Evolutionary conservation across 768 basidiomycete species (phyloP), one percentile per base, ranked within the genome.

Genomic region (Boletus pseudopeckii): DNA sequence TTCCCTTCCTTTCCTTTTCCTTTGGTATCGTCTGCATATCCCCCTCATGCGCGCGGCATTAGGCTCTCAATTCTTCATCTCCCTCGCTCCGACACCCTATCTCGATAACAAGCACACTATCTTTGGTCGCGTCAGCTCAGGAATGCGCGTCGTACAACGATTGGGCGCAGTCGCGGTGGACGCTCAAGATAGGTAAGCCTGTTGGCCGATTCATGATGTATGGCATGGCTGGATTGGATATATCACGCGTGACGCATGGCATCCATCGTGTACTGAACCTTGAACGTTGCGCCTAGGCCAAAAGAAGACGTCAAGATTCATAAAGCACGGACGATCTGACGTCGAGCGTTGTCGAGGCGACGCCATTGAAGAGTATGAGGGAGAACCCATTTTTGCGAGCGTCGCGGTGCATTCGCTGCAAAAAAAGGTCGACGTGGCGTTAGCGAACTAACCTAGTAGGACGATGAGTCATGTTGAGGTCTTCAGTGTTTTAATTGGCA

Each of bases 21-120:
- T 14, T 18, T 18, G 30, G 9, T 10, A 2, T 43, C 6, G 24
- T 5, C 17, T 5, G 41, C 4, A 11, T 30, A 15, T 2, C 4
- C 45, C 14, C 7, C 43, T 15, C 51, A 47, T 30, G 32, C 14
- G 14, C 65, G 65, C 66, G 65, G 45, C 20, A 48, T 62, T 62
- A 91, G 94, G 94, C 20, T 96, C 92, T 17, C 96, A 98, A 69
- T 98, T 98, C 75, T 97, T 98, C 73, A 79, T 98, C 60, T 88
- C 90, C 0, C 80, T 93, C 22, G 80, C 79, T 2, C 90, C 90
- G 26, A 92, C 92, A 24, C 91, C 91, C 2, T 93, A 78, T 67
- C 75, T 93, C 37, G 91, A 93, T 62, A 85, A 80, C 63, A 91
- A 90, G 63, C 90, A 92, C 67, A 91, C 89, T 7, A 91, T 92